Evolutionary conservation across 768 basidiomycete species (phyloP).

Genomic region (Tulasnella calospora): DNA sequence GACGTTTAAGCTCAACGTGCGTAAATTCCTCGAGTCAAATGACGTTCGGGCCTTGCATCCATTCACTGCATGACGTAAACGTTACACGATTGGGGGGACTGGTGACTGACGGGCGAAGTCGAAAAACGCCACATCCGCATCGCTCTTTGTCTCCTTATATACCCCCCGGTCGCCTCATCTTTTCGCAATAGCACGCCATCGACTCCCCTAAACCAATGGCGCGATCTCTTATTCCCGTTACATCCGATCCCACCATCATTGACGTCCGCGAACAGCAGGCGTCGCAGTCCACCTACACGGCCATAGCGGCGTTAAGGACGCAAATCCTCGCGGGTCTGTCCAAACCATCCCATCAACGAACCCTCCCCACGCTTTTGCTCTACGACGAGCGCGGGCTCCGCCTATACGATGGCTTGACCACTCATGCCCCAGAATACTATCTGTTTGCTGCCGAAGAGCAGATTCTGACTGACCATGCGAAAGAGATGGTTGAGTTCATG

Average conservation of each 20-base stretch:
- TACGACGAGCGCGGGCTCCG: slow-evolving; percentile 83
- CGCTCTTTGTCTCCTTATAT: not conserved
- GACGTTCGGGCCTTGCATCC: not conserved
- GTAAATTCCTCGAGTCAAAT: not conserved
- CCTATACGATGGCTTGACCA: slow-evolving; percentile 82
- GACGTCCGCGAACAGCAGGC: slow-evolving; percentile 19
- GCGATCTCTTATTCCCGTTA: not conserved
- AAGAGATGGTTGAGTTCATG: slow-evolving; percentile 73
- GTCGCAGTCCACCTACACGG: slow-evolving; percentile 8
- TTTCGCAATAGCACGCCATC: not conserved
- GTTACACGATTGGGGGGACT: not conserved
- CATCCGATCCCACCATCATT: slow-evolving; percentile 8
- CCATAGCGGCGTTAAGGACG: slow-evolving; percentile 20
- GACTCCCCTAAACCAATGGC: not conserved
- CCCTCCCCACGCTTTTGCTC: slow-evolving; percentile 73
- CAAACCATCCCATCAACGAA: slow-evolving; percentile 51
- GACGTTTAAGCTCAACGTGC: not conserved
- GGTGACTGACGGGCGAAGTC: not conserved
- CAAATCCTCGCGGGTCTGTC: slow-evolving; percentile 54
- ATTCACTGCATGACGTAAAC: not conserved
- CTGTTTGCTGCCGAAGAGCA: slow-evolving; percentile 83
- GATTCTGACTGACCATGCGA: slow-evolving; percentile 65
- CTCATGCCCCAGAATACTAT: slow-evolving; percentile 77
- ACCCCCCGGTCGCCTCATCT: not conserved
- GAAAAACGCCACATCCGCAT: not conserved